phyloP scores from a whole-genome alignment of 495 filamentous ascomycete genomes.

The Penicillium steckii region DNA sequence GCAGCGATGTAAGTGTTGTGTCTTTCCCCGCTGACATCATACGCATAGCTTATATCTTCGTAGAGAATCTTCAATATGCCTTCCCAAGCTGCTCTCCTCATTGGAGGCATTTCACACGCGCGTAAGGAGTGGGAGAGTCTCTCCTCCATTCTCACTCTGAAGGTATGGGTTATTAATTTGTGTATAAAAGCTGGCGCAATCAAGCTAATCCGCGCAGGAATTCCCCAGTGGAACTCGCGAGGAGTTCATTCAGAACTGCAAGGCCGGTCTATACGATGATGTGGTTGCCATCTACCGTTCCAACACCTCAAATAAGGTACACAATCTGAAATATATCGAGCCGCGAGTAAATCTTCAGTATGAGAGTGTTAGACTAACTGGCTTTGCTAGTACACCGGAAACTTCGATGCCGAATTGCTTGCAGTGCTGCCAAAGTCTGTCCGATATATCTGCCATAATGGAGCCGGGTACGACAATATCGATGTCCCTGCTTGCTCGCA shows the following conservation, averaged over 20 bases:
- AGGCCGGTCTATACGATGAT: constrained; percentile 54
- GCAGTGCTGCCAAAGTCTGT: constrained; percentile 60
- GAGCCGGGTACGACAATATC: constrained; percentile 83
- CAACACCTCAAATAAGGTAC: constrained; percentile 56
- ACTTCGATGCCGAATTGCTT: constrained; percentile 59
- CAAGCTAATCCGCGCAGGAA: constrained; percentile 38
- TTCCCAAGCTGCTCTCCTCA: constrained; percentile 50
- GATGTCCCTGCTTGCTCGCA: constrained; percentile 67
- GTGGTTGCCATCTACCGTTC: constrained; percentile 59
- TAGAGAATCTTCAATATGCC: constrained; percentile 26
- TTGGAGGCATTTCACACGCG: constrained; percentile 55
- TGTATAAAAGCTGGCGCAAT: not conserved
- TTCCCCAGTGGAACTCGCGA: constrained; percentile 50
- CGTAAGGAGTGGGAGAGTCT: constrained; percentile 57
- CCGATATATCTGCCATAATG: constrained; percentile 82
- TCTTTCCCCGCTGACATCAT: constrained; percentile 1
- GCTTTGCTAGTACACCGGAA: constrained; percentile 52
- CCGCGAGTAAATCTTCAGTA: not conserved
- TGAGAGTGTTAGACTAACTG: not conserved
- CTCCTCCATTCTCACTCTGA: constrained; percentile 49
- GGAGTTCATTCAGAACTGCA: constrained; percentile 53
- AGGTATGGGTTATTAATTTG: constrained; percentile 33
- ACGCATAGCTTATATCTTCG: constrained; percentile 8
- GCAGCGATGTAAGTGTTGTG: not conserved
- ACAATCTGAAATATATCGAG: not conserved